phyloP scores from a whole-genome alignment of 768 basidiomycete species.

The Amanita polypyramis region DNA sequence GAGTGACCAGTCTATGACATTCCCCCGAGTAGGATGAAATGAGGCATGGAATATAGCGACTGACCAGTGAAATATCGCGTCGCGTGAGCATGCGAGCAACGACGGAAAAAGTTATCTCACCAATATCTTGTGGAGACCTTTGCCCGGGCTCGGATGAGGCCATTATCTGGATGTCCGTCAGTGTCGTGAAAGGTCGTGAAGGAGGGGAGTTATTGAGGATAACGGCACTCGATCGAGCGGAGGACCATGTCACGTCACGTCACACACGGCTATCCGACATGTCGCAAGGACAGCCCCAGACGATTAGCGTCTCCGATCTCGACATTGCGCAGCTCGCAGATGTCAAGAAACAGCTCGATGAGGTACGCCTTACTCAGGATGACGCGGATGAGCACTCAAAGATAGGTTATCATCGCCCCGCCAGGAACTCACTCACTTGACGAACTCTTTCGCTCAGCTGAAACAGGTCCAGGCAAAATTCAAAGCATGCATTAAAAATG shows the following conservation, averaged over 20 bases:
- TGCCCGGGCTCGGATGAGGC: slow-evolving; percentile 10
- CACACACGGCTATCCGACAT: not conserved
- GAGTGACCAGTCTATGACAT: slow-evolving; percentile 69
- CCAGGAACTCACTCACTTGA: slow-evolving; percentile 87
- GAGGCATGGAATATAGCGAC: slow-evolving; percentile 80
- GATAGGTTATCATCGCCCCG: not conserved
- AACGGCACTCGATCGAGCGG: slow-evolving; percentile 7
- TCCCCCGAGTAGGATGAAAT: slow-evolving; percentile 78
- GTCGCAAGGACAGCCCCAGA: slow-evolving; percentile 38
- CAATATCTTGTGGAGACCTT: slow-evolving; percentile 38
- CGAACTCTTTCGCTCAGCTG: slow-evolving; percentile 85
- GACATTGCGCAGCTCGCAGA: slow-evolving; percentile 81
- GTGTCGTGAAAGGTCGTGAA: slow-evolving; percentile 6
- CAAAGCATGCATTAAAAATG: slow-evolving; percentile 74
- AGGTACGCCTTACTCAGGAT: slow-evolving; percentile 35
- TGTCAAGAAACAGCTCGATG: slow-evolving; percentile 86
- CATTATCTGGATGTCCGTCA: slow-evolving; percentile 11
- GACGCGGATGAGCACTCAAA: not conserved
- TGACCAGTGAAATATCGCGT: slow-evolving; percentile 15
- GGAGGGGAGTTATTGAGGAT: slow-evolving; percentile 4
- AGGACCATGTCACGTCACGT: slow-evolving; percentile 1
- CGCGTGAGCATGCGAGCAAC: not conserved
- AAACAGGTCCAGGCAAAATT: slow-evolving; percentile 93
- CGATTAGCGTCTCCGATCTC: slow-evolving; percentile 74
- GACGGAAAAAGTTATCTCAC: slow-evolving; percentile 16